Evolutionary conservation across 2,329 filamentous ascomycete species (phyloP).

Genomic region (Xylaria sp.): DNA sequence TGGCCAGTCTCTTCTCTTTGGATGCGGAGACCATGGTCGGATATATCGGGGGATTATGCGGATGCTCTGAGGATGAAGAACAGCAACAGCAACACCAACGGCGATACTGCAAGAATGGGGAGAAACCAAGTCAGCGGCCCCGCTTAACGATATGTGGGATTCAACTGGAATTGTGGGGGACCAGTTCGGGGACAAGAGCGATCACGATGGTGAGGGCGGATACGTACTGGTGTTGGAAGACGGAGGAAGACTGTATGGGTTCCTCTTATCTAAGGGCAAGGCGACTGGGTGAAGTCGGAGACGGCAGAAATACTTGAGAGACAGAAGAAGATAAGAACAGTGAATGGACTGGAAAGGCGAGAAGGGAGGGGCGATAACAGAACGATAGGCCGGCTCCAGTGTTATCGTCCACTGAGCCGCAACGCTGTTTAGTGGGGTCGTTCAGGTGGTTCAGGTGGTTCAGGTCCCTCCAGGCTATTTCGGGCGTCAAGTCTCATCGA

Average conservation of each 20-base stretch:
- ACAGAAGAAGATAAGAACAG: constrained; percentile 8
- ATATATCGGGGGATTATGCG: neutral
- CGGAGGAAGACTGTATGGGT: neutral
- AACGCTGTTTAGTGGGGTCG: constrained; percentile 1
- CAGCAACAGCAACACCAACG: neutral
- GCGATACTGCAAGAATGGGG: neutral
- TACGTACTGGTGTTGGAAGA: neutral
- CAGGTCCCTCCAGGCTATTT: constrained; percentile 1
- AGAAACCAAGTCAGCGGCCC: constrained; percentile 10
- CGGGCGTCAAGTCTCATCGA: neutral
- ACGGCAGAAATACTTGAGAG: constrained; percentile 1
- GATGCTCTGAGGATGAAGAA: neutral
- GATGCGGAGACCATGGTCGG: constrained; percentile 61
- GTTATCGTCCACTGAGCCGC: neutral
- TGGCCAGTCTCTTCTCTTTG: constrained; percentile 67
- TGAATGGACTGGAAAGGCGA: neutral
- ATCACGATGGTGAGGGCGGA: constrained; percentile 23
- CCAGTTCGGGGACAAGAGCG: neutral
- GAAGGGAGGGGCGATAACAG: constrained; percentile 9
- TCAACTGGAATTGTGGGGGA: too few relatives aligned
- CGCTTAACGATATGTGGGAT: constrained; percentile 2
- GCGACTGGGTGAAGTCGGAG: constrained; percentile 6
- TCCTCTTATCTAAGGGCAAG: neutral
- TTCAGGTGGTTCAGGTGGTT: constrained; percentile 1
- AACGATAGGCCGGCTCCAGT: neutral